A percentile compares a stretch with the other conserved stretches of the same genome.
These are phyloP conservation scores for Porphyrellus cyaneotinctus DNA, from an alignment of 768 basidiomycete species.

Conservation along the genomic window DNA sequence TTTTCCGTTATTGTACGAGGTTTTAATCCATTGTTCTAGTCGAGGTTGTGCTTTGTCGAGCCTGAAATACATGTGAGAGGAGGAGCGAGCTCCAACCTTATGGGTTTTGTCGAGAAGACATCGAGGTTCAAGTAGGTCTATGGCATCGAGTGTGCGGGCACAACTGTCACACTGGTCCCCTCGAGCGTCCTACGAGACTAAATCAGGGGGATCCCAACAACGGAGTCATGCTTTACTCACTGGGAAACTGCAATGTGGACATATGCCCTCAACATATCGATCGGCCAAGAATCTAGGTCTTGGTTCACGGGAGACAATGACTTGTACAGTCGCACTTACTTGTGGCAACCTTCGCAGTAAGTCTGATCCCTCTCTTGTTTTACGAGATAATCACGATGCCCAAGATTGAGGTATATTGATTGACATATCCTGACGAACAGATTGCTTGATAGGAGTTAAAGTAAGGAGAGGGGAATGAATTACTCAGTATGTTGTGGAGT, in stretches of 20 bases:
- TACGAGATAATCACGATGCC: conserved; percentile 70
- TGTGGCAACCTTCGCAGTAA: conserved; percentile 88
- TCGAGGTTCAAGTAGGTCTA: conserved; percentile 91
- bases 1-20: conserved; percentile 73
- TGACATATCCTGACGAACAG: conserved; percentile 69
- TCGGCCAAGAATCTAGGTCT: conserved; percentile 82
- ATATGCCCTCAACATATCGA: conserved; percentile 96
- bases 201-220: background rate
- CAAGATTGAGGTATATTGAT: conserved; percentile 81
- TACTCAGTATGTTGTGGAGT: conserved; percentile 87
- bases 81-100: conserved; percentile 66
- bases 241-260: conserved; percentile 88
- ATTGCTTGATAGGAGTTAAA: background rate
- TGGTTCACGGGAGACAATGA: conserved; percentile 7
- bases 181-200: conserved; percentile 70
- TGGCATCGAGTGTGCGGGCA: conserved; percentile 85
- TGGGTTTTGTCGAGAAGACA: conserved; percentile 86
- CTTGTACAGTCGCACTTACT: conserved; percentile 41
- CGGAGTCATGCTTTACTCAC: conserved; percentile 35
- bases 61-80: conserved; percentile 89
- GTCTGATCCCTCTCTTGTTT: conserved; percentile 89
- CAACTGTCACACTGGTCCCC: conserved; percentile 98
- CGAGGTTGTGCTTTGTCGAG: conserved; percentile 78
- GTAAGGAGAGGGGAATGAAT: conserved; percentile 15
- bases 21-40: conserved; percentile 85